Base-by-base conservation (phyloP, 371 early-diverging fungal genomes). In the Mortierella sp. region DNA sequence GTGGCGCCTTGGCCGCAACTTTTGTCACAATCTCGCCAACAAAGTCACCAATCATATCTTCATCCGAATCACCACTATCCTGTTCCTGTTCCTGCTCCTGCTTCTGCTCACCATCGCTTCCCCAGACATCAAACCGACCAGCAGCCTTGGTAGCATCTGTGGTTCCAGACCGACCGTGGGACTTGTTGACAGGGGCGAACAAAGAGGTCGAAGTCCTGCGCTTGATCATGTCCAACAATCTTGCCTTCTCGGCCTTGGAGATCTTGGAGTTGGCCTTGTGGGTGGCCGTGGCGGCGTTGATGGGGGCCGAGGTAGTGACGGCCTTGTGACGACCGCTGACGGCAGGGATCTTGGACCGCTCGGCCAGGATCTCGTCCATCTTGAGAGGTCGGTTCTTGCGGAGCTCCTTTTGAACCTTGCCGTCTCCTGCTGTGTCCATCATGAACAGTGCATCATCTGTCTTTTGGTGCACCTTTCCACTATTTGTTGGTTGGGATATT, bases 321-420 rank as follows among this genome's bases (percentile, higher is more conserved):
- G 77, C 51, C 32, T 77, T 79, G 55, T 76, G 81, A 43, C 81
- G 87, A 27, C 83, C 82, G 74, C 80, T 48, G 70, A 92, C 80
- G 75, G 92, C 90, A 49, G 92, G 88, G 32, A 92, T 93, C 75
- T 90, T 92, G 21, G 93, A 95, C 72, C 92, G 92, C 79, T 88
- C 88, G 48, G 90, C 89, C 60, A 98, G 89, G 83, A 98, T 96
- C 81, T 97, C 92, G 76, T 98, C 97, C 77, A 97, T 92, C 48
- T 89, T 89, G 38, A 97, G 94, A 43, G 90, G 90, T 72, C 89
- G 92, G 75, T 91, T 89, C 77, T 89, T 90, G 78, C 74, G 84
- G 44, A 82, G 85, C 60, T 83, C 87, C 63, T 79, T 87, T 76
- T 88, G 54, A 12, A 77, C 89, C 83, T 92, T 88, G 14, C 77